Conservation (phyloP, 257 asterid species). For the Orobanche coerulescens region DNA sequence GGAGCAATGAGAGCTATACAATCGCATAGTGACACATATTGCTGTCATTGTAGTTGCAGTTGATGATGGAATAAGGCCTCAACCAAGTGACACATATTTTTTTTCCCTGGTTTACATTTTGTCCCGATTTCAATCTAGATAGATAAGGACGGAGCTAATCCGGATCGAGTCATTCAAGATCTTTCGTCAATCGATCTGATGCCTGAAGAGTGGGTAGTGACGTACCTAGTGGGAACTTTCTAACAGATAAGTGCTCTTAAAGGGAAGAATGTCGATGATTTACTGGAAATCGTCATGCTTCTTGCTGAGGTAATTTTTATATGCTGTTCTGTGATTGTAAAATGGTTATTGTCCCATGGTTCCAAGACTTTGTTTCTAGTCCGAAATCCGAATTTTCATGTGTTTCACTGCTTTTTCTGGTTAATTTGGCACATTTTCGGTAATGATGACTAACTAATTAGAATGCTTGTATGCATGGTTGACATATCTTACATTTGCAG, state of each 20-base stretch:
- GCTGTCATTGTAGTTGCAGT: too few relatives aligned
- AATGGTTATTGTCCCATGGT: slow-evolving; percentile 1
- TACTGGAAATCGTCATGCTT: slow-evolving; percentile 81
- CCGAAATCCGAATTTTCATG: neutral
- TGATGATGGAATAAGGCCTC: slow-evolving; percentile 89
- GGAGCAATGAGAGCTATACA: slow-evolving; percentile 99
- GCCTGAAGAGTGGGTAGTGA: too few relatives aligned
- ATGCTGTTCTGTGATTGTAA: neutral
- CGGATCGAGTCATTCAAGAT: slow-evolving; percentile 78
- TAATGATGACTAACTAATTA: neutral
- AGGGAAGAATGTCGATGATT: too few relatives aligned
- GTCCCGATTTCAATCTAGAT: slow-evolving; percentile 35
- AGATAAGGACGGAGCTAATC: slow-evolving; percentile 80
- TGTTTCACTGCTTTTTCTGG: neutral
- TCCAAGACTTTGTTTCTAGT: neutral
- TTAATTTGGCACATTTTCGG: neutral
- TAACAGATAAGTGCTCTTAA: too few relatives aligned
- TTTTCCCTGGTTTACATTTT: slow-evolving; percentile 12
- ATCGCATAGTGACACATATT: slow-evolving; percentile 92
- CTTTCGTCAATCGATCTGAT: too few relatives aligned
- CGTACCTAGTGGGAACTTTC: too few relatives aligned
- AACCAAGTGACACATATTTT: slow-evolving; percentile 50
- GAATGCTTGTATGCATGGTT: neutral
- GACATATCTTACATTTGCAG: neutral
- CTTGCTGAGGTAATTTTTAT: slow-evolving; percentile 76